Base-by-base conservation (phyloP, 805 yeast genomes). In the Ogataea corticis region DNA sequence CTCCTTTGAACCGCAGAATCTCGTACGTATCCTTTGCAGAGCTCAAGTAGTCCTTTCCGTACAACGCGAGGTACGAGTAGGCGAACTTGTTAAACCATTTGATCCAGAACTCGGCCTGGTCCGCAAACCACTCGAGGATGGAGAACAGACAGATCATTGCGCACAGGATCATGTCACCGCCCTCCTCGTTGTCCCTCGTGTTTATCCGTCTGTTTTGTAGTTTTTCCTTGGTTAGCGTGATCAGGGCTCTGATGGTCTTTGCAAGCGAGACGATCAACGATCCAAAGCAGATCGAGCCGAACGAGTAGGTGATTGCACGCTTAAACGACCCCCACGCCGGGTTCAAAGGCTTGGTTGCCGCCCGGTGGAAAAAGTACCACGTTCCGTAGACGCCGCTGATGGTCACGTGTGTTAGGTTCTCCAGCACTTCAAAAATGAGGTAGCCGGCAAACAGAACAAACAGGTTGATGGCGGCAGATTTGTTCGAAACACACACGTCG, bases 1-100 rank as follows among this genome's bases (percentile, higher is more conserved):
- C 72, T 28, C 97, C 97, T 63, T 88, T 85, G 61, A 74, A 80
- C 58, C 85, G 77, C 54, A 91, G 65, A 66, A 91, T 73, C 56
- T 80, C 79, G 80, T 90, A 85, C 0, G 97, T 86, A 48, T 87
- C 92, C 56, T 77, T 85, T 0, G 96, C 91, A 0, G 95, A 82
- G 23, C 73, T 70, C 39, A 87, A 58, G 59, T 90, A 92, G 29
- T 80, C 73, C 55, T 83, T 82, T 38, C 97, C 97, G 66, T 89
- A 92, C 18, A 91, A 73, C 0, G 97, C 96, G 56, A 91, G 73
- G 59, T 83, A 88, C 23, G 94, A 83, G 63, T 86, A 87, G 6
- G 97, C 96, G 61, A 88, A 91, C 62, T 86, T 92, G 68, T 91
- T 89, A 71, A 91, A 90, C 73, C 87, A 90, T 48, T 82, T 75